A percentile compares a stretch with the other conserved stretches of the same genome.
phyloP scores from a whole-genome alignment of 2,329 filamentous ascomycete genomes.

The Epicoccum sorghinum region DNA sequence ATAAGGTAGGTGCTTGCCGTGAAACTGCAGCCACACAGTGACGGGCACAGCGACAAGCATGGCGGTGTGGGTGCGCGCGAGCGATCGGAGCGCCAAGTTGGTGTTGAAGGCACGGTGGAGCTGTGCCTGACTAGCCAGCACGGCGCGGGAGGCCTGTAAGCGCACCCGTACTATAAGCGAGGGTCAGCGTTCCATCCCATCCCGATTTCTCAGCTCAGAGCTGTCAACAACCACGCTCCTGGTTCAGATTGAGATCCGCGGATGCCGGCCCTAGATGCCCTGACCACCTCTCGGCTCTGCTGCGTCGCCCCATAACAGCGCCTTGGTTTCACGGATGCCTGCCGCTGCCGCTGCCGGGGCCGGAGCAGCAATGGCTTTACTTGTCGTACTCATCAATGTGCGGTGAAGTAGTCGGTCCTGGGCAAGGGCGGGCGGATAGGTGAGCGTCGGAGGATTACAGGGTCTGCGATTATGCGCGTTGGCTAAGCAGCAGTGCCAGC shows the following conservation, averaged over 20 bases:
- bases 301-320: slow-evolving; percentile 2
- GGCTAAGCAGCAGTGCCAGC: slow-evolving; percentile 13
- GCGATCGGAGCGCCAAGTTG: background rate
- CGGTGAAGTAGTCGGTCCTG: slow-evolving; percentile 10
- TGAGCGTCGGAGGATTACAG: background rate
- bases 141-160: slow-evolving; percentile 6
- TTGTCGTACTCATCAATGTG: slow-evolving; percentile 5
- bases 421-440: slow-evolving; percentile 1
- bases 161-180: slow-evolving; percentile 14
- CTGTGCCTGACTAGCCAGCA: slow-evolving; percentile 10
- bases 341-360: slow-evolving; percentile 10
- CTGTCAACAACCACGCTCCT: background rate
- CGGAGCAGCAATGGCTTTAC: slow-evolving; percentile 13
- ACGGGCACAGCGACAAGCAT: slow-evolving; percentile 13
- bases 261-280: background rate
- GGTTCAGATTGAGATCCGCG: slow-evolving; percentile 5
- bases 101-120: slow-evolving; percentile 17
- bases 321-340: slow-evolving; percentile 10
- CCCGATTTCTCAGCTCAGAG: background rate
- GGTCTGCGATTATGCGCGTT: slow-evolving; percentile 10
- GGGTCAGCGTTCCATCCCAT: background rate
- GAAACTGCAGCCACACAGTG: slow-evolving; percentile 18
- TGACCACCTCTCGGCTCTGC: background rate
- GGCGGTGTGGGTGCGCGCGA: slow-evolving; percentile 12
- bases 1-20: slow-evolving; percentile 12